A percentile compares a stretch with the other conserved stretches of the same genome.
Evolutionary conservation across 2,329 filamentous ascomycete genomes (phyloP).

Genomic region (Fusarium sp.): DNA sequence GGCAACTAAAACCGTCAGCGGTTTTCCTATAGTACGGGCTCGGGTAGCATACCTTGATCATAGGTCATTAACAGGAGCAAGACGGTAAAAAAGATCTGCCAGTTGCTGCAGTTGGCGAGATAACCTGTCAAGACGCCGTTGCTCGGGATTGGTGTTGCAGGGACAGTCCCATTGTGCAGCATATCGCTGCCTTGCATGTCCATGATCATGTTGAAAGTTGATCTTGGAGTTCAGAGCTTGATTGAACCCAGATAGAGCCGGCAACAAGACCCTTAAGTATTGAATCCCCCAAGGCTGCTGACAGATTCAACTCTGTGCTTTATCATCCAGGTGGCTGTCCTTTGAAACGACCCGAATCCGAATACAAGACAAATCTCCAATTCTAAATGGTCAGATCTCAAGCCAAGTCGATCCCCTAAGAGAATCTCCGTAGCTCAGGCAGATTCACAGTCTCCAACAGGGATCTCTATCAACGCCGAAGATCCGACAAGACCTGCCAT

Average conservation of each 20-base stretch:
- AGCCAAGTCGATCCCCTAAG: background rate
- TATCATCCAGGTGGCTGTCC: background rate
- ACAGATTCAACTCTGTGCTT: background rate
- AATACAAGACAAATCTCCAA: background rate
- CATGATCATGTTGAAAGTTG: background rate
- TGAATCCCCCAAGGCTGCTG: background rate
- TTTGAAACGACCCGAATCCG: background rate
- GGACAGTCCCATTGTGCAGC: conserved; percentile 9
- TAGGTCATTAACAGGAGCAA: conserved; percentile 51
- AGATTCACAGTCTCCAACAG: background rate
- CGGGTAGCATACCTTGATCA: conserved; percentile 52
- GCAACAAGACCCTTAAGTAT: background rate
- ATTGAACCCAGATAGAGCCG: background rate
- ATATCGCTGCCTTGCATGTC: background rate
- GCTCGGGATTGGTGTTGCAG: background rate
- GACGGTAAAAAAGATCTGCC: conserved; percentile 43
- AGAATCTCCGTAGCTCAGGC: background rate
- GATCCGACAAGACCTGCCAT: conserved; percentile 15
- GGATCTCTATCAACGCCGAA: conserved; percentile 9
- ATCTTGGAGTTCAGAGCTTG: background rate
- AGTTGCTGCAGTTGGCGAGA: conserved; percentile 10
- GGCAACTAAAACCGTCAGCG: conserved; percentile 57
- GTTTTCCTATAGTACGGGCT: background rate
- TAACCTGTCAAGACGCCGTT: conserved; percentile 22
- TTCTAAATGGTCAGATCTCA: background rate